These are phyloP conservation scores for Amoebophrya sp. DNA, from an alignment of 169 alveolate genomes.

Conservation along the genomic window DNA sequence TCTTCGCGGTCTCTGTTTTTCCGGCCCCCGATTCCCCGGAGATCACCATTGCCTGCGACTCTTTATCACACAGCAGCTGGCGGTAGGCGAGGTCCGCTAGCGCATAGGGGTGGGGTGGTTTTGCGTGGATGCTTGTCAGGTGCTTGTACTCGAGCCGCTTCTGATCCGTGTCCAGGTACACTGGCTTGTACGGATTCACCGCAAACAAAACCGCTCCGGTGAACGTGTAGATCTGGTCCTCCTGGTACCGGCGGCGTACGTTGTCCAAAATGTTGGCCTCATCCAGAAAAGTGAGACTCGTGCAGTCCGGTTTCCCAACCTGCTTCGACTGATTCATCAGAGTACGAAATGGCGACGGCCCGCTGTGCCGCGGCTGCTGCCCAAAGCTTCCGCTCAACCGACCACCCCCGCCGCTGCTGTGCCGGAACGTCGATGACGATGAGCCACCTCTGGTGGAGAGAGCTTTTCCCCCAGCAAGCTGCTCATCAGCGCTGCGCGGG, in stretches of 20 bases:
- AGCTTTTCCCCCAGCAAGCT: too few relatives aligned
- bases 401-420: too few relatives aligned
- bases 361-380: too few relatives aligned
- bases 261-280: background rate
- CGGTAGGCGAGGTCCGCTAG: background rate
- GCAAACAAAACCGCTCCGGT: background rate
- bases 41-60: slow-evolving; percentile 72
- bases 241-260: background rate
- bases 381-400: too few relatives aligned
- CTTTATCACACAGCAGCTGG: background rate
- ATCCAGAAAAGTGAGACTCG: background rate
- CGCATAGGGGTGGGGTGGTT: background rate
- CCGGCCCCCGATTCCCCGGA: slow-evolving; percentile 88
- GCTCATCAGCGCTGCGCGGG: too few relatives aligned
- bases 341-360: too few relatives aligned
- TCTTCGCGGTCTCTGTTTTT: slow-evolving; percentile 79
- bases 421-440: too few relatives aligned
- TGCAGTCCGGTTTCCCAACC: background rate
- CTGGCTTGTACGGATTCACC: background rate
- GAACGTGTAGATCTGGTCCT: background rate
- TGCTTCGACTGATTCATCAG: too few relatives aligned
- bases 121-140: background rate
- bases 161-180: background rate
- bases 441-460: too few relatives aligned
- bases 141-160: background rate